phyloP scores from a whole-genome alignment of 176 grass and related monocot species.

The Rhynchospora pubera region DNA sequence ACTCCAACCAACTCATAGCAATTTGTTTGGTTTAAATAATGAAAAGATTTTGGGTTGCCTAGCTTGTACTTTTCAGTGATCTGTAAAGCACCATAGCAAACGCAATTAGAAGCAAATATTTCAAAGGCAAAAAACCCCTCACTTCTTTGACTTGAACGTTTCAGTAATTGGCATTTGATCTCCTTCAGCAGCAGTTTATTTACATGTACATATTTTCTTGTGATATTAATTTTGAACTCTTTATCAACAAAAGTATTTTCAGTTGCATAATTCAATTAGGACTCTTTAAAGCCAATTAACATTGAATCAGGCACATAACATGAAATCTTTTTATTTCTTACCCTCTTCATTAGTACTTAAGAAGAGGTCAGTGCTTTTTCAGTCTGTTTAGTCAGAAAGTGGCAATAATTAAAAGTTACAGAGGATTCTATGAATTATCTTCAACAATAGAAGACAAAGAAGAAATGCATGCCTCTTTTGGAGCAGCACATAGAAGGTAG shows the following conservation, averaged over 20 bases:
- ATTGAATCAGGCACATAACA: conserved; percentile 1
- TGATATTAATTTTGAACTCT: not conserved
- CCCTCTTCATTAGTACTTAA: not conserved
- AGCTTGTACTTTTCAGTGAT: conserved; percentile 90
- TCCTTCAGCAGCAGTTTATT: not conserved
- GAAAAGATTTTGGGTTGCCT: conserved; percentile 63
- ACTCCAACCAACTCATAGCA: conserved; percentile 94
- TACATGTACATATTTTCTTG: not conserved
- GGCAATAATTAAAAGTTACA: conserved; percentile 12
- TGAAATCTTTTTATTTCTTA: not conserved
- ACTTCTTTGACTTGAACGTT: not conserved
- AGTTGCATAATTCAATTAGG: not conserved
- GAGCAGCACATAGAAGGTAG: conserved; percentile 95
- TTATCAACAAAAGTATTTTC: not conserved
- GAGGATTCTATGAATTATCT: conserved; percentile 9
- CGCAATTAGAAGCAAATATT: not conserved
- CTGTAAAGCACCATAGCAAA: conserved; percentile 35
- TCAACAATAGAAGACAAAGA: conserved; percentile 12
- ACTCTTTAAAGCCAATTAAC: not conserved
- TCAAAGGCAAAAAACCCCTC: not conserved
- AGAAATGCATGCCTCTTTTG: conserved; percentile 61
- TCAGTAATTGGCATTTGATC: not conserved
- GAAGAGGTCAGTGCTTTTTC: not conserved
- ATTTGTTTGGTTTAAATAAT: conserved; percentile 99
- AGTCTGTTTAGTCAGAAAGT: conserved; percentile 7